A percentile compares a stretch with the other conserved stretches of the same genome.
Conservation (phyloP, 148 eudicot species). For the Tetragonia tetragonoides region DNA sequence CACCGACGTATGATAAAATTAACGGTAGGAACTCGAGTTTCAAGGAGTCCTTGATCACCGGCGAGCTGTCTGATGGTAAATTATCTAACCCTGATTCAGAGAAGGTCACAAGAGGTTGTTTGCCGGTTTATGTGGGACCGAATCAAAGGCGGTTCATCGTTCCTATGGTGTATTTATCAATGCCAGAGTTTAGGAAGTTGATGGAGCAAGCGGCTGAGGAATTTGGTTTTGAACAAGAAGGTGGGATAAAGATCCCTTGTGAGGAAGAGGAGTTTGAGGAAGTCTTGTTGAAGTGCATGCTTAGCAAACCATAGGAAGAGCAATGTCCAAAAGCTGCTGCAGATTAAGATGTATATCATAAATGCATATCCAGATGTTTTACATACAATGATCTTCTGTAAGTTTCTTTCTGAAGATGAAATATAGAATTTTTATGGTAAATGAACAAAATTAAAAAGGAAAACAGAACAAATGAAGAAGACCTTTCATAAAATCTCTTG, state of each 20-base stretch:
- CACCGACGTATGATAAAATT: background rate
- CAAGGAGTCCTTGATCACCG: constrained; percentile 4
- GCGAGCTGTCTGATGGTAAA: constrained; percentile 1
- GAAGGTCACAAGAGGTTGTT: constrained; percentile 22
- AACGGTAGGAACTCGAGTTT: background rate
- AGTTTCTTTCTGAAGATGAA: too few species aligned
- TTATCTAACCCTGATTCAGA: constrained; percentile 6
- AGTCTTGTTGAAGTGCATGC: constrained; percentile 17
- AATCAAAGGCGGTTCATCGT: constrained; percentile 19
- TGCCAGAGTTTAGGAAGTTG: constrained; percentile 20
- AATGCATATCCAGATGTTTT: too few species aligned
- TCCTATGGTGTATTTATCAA: constrained; percentile 19
- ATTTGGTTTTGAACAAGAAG: constrained; percentile 26
- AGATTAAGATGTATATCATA: background rate
- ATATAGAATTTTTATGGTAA: too few species aligned
- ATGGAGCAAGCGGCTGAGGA: constrained; percentile 24
- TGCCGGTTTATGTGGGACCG: constrained; percentile 26
- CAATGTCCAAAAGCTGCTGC: constrained; percentile 13
- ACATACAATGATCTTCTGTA: too few species aligned
- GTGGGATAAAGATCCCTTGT: constrained; percentile 28
- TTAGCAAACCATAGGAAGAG: constrained; percentile 1
- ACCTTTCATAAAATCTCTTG: too few species aligned
- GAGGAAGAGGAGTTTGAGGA: constrained; percentile 25
- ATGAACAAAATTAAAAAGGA: too few species aligned
- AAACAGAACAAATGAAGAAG: too few species aligned